Conservation (phyloP, 108 stramenopile genomes). For the Nitzschia sp. region DNA sequence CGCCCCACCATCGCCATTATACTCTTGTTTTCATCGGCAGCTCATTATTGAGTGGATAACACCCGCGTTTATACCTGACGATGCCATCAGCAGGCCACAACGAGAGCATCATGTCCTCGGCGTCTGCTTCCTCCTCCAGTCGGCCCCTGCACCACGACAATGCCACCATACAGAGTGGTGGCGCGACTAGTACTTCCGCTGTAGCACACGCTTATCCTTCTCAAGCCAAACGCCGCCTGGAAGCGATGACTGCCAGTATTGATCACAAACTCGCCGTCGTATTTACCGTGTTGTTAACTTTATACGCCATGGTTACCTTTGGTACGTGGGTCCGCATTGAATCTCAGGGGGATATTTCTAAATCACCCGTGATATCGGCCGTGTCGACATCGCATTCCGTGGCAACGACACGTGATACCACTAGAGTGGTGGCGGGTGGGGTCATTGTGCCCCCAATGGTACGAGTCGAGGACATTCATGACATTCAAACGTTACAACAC, state of each 20-base stretch:
- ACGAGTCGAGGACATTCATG: conserved; percentile 20
- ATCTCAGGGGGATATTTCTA: conserved; percentile 1
- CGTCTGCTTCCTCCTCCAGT: no score
- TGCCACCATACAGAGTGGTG: no score
- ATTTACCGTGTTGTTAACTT: conserved; percentile 10
- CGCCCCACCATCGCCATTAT: no score
- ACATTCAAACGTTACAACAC: conserved; percentile 36
- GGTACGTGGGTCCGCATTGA: conserved; percentile 19
- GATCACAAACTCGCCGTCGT: conserved; percentile 23
- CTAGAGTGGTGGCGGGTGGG: no score
- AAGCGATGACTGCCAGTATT: conserved; percentile 16
- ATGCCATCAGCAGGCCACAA: no score
- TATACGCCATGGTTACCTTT: conserved; percentile 23
- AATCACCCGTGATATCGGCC: conserved; percentile 1
- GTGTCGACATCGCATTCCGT: neutral
- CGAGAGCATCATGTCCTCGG: neutral
- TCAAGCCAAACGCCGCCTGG: conserved; percentile 38
- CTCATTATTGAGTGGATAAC: no score
- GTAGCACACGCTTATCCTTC: no score
- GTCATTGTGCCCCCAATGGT: neutral
- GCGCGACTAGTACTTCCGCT: no score
- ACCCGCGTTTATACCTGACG: no score
- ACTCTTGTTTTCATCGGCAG: no score
- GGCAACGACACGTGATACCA: neutral
- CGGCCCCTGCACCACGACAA: no score